Conservation (phyloP, 2,329 filamentous ascomycete genomes). For the Trichophyton mentagrophytes region DNA sequence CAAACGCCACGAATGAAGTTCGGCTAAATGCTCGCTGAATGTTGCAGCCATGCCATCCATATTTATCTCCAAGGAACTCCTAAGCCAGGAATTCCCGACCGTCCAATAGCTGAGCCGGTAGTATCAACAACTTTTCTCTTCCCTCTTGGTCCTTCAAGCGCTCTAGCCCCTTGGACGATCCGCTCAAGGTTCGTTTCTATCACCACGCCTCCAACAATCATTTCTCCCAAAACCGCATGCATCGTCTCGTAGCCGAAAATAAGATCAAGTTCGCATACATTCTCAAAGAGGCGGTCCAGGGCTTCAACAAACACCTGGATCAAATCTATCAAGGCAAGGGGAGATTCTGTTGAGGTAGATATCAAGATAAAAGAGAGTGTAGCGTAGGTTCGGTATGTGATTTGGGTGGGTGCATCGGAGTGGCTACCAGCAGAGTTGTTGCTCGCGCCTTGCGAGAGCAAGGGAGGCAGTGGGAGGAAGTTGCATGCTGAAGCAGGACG, state of each 20-base stretch:
- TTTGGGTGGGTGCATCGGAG: slow-evolving; percentile 84
- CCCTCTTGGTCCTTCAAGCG: slow-evolving; percentile 31
- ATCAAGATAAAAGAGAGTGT: slow-evolving; percentile 99
- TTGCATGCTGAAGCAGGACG: slow-evolving; percentile 89
- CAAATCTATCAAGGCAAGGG: slow-evolving; percentile 84
- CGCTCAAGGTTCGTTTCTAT: slow-evolving; percentile 82
- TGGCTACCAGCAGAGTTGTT: slow-evolving; percentile 42
- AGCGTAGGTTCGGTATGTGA: slow-evolving; percentile 96
- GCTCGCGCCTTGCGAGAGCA: slow-evolving; percentile 43
- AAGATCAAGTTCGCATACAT: slow-evolving; percentile 93
- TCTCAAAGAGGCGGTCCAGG: slow-evolving; percentile 88
- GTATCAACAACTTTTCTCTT: slow-evolving; percentile 35
- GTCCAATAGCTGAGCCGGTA: slow-evolving; percentile 27
- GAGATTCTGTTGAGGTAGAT: slow-evolving; percentile 88
- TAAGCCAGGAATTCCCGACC: slow-evolving; percentile 27
- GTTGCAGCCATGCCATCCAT: background rate
- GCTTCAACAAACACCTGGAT: slow-evolving; percentile 98
- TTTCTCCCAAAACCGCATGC: slow-evolving; percentile 79
- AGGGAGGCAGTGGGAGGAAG: slow-evolving; percentile 69
- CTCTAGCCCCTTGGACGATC: slow-evolving; percentile 72
- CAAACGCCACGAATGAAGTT: background rate
- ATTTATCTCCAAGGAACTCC: slow-evolving; percentile 27
- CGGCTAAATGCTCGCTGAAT: background rate
- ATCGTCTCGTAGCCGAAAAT: slow-evolving; percentile 99
- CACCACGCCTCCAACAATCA: slow-evolving; percentile 90